Evolutionary conservation across 495 filamentous ascomycete genomes (phyloP), one percentile per base, ranked within the genome.

Genomic region (Oleoguttula mirabilis): DNA sequence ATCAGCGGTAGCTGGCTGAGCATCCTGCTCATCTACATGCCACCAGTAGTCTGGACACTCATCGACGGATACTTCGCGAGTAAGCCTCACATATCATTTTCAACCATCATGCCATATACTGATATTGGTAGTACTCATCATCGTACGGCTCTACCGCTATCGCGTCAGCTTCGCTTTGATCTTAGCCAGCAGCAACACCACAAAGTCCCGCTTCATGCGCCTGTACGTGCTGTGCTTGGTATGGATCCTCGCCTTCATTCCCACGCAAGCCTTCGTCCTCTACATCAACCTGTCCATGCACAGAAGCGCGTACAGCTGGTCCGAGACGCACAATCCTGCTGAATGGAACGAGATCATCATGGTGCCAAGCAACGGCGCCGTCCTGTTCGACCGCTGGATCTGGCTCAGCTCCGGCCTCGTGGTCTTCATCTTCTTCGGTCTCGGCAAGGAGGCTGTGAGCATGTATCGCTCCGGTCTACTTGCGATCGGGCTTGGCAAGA

Each of bases 361-460:
- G 57, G 60, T 81, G 1, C 77, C 76, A 0, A 73, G 73, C 8
- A 51, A 66, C 41, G 65, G 73, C 21, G 32, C 62, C 0, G 63
- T 78, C 12, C 59, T 72, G 45, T 72, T 75, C 48, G 74, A 83
- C 54, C 70, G 73, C 33, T 95, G 80, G 77, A 71, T 81, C 25
- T 61, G 76, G 7, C 68, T 84, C 38, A 63, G 64, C 1, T 63
- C 73, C 1, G 72, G 72, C 0, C 66, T 79, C 33, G 47, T 77
- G 34, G 66, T 84, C 11, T 84, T 92, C 50, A 41, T 75, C 27
- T 80, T 87, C 66, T 94, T 93, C 54, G 90, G 90, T 21, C 72
- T 80, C 12, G 86, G 83, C 12, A 66, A 64, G 16, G 88, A 94
- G 43, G 83, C 82, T 3, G 60, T 71, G n/a, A 69, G 69, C 32